Conservation (phyloP, 192 early-diverging fungal genomes). For the Dimargaris xerosporica region DNA sequence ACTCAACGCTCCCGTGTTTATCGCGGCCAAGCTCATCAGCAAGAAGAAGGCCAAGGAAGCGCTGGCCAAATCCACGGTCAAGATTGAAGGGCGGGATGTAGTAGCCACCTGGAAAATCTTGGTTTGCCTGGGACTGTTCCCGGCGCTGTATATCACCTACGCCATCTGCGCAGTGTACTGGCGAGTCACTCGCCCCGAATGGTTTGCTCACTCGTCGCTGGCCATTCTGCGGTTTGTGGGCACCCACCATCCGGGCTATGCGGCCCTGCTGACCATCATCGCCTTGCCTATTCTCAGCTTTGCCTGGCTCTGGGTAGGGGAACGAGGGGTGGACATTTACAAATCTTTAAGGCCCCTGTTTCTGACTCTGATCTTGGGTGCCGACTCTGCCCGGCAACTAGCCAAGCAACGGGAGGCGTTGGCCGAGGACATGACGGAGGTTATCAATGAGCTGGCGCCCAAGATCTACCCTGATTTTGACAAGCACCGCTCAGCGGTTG, state of each 20-base stretch:
- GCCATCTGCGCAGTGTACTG: constrained; percentile 36
- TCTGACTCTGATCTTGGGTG: constrained; percentile 42
- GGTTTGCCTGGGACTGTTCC: constrained; percentile 57
- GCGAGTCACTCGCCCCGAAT: constrained; percentile 21
- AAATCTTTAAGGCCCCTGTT: constrained; percentile 75
- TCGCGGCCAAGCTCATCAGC: constrained; percentile 24
- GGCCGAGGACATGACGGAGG: constrained; percentile 52
- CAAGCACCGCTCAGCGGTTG: constrained; percentile 13
- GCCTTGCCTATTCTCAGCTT: constrained; percentile 53
- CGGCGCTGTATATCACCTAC: constrained; percentile 56
- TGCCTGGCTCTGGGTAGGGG: constrained; percentile 57
- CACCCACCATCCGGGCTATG: constrained; percentile 15
- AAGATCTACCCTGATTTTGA: constrained; percentile 63
- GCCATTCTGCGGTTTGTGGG: constrained; percentile 15
- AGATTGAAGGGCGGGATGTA: constrained; percentile 88
- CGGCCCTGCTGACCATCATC: constrained; percentile 23
- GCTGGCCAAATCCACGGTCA: constrained; percentile 76
- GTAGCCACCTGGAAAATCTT: constrained; percentile 92
- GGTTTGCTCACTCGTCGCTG: constrained; percentile 14
- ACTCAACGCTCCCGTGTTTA: constrained; percentile 29
- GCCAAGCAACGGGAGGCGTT: constrained; percentile 53
- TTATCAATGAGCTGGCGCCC: constrained; percentile 77
- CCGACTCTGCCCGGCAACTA: constrained; percentile 43
- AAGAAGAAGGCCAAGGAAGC: constrained; percentile 48
- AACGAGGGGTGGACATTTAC: constrained; percentile 57